Conservation (phyloP, 2,329 filamentous ascomycete genomes). For the Trichophyton rubrum region DNA sequence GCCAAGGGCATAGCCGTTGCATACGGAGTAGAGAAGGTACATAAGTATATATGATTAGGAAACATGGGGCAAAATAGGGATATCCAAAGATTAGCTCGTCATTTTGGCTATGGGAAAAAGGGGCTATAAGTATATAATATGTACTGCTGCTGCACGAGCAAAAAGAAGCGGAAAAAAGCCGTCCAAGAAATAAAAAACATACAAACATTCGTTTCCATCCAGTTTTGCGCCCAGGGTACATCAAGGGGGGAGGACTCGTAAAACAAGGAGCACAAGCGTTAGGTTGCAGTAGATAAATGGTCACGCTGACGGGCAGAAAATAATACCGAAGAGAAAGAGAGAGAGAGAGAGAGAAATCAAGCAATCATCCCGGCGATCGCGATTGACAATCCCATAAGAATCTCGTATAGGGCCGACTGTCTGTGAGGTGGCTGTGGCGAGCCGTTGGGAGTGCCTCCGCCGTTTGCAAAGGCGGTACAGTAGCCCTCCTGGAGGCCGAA, state of each 20-base stretch:
- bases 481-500: slow-evolving; percentile 37
- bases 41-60: too few species aligned
- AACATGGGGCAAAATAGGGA: too few species aligned
- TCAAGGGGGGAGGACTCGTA: not conserved
- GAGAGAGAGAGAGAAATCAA: slow-evolving; percentile 17
- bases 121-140: not conserved
- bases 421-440: slow-evolving; percentile 4
- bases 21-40: too few species aligned
- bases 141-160: not conserved
- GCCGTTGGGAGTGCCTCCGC: slow-evolving; percentile 11
- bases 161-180: not conserved
- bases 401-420: slow-evolving; percentile 24
- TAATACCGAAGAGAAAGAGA: not conserved
- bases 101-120: not conserved
- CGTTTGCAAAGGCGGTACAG: slow-evolving; percentile 30
- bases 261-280: not conserved
- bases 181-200: not conserved
- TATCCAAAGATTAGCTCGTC: too few species aligned
- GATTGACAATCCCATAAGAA: slow-evolving; percentile 31
- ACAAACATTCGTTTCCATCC: not conserved
- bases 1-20: too few species aligned
- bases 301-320: not conserved
- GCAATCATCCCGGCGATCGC: slow-evolving; percentile 36
- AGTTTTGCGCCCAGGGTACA: not conserved
- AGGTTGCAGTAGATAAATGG: not conserved